Base-by-base conservation (phyloP, 2,329 filamentous ascomycete genomes). In the Cucurbitaria berberidis region DNA sequence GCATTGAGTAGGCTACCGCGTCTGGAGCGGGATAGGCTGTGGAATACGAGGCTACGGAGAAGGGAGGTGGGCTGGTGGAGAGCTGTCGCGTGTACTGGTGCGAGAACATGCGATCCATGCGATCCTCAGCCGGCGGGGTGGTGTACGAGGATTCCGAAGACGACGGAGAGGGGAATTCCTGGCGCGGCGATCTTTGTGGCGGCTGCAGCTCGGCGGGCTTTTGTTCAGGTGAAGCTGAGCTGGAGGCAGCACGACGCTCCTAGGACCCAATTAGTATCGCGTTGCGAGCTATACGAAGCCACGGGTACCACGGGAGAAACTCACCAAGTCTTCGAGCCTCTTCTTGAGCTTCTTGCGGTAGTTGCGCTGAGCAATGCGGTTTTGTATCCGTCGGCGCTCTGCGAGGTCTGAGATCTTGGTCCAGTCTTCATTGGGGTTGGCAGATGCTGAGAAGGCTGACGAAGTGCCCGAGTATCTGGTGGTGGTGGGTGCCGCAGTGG, bases 361-460 rank as follows among this genome's bases (percentile, higher is more conserved):
- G 81, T 96, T 96, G 70, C 93, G 89, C 80, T 98, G 93, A 64
- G 93, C 93, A 82, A 98, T 97, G 66, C 93, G 88, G 80, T 98
- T 98, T 79, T 98, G 93, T 80, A 97, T 96, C 73, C 93, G 86
- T 69, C 93, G 84, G 72, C 95, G 88, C 80, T 98, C 93, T 45
- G 93, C 93, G 55, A 98, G 87, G 77, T 98, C 93, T 52, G 93
- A 96, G 75, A 98, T 96, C 86, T 97, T 96, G 73, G 93, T 97
- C 93, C 93, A 98, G 80, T 98, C 93, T 80, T 98, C 93, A 72
- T 97, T 93, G 49, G 93, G 90, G 76, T 96, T 96, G 67, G 93
- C 93, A 60, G 91, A 96, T 68, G 89, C 89, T 78, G 91, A 96
- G 82, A 96, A 96, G 66, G 93, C 93, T 78, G 91, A 96, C 80